A percentile compares a stretch with the other conserved stretches of the same genome.
Conservation (phyloP, 371 early-diverging fungal species). For the Mortierella sp. region DNA sequence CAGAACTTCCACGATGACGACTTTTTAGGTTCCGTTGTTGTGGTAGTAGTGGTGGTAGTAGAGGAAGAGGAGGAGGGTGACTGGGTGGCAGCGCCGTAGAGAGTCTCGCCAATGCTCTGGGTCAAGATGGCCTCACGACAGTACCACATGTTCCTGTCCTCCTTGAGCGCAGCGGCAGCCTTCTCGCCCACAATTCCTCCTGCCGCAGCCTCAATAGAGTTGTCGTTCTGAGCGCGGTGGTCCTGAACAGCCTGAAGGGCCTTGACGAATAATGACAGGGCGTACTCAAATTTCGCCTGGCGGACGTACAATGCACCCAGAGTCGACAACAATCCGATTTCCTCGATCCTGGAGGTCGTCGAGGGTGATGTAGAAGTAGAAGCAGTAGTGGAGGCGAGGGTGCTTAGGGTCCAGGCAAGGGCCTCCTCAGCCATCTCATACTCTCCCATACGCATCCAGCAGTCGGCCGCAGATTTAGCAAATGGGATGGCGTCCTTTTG, state of each 20-base stretch:
- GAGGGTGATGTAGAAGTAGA: not conserved
- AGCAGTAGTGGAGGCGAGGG: not conserved
- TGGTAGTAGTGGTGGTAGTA: not conserved
- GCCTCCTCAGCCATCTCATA: constrained; percentile 55
- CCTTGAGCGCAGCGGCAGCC: not conserved
- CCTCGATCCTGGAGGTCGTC: constrained; percentile 16
- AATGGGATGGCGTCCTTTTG: constrained; percentile 28
- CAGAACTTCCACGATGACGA: constrained; percentile 52
- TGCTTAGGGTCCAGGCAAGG: constrained; percentile 41
- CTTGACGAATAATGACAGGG: constrained; percentile 47
- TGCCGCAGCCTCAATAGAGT: not conserved
- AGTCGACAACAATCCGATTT: constrained; percentile 41
- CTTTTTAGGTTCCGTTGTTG: constrained; percentile 19
- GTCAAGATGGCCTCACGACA: constrained; percentile 54
- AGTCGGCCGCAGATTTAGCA: constrained; percentile 41
- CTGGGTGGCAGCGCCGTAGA: constrained; percentile 36
- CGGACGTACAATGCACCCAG: constrained; percentile 50
- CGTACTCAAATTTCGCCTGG: constrained; percentile 36
- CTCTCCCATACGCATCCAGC: constrained; percentile 56
- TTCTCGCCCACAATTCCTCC: not conserved
- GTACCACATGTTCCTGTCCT: constrained; percentile 39
- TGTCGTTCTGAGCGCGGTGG: constrained; percentile 27
- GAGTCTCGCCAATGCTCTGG: constrained; percentile 51
- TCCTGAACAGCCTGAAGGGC: constrained; percentile 41
- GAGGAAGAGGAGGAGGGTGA: not conserved